phyloP scores from a whole-genome alignment of 177 flowering plant species.

The Vitis hybrid region DNA sequence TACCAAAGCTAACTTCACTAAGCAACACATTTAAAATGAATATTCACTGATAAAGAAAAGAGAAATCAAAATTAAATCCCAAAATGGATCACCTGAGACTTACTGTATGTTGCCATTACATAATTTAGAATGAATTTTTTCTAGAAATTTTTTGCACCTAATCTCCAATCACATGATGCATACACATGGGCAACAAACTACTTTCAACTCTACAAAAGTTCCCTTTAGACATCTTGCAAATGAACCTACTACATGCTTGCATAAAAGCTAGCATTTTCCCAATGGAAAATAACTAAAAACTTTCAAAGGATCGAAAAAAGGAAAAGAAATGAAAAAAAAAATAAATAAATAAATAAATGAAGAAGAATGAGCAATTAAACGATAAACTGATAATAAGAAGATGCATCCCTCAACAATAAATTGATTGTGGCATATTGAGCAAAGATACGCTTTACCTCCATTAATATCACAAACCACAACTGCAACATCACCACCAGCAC shows the following conservation, averaged over 20 bases:
- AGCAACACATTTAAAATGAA: background rate
- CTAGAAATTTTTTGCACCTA: constrained; percentile 60
- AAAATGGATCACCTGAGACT: constrained; percentile 46
- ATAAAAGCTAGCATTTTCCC: background rate
- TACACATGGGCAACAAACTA: constrained; percentile 5
- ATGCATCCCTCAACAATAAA: background rate
- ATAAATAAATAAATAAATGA: background rate
- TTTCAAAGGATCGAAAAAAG: background rate
- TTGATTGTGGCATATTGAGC: background rate
- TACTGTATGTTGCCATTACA: constrained; percentile 78
- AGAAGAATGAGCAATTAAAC: no score
- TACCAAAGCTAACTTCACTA: background rate
- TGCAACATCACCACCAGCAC: constrained; percentile 95
- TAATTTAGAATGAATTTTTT: constrained; percentile 69
- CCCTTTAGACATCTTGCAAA: background rate
- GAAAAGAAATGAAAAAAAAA: background rate
- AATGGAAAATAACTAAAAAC: background rate
- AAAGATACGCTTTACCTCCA: constrained; percentile 42
- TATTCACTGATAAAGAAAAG: background rate
- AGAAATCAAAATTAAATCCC: background rate
- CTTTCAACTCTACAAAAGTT: background rate
- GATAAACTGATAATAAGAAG: background rate
- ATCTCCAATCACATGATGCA: constrained; percentile 67
- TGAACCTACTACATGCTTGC: constrained; percentile 3
- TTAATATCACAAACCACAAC: constrained; percentile 55